These are phyloP conservation scores for Penicillium sp. DNA, from an alignment of 2,329 filamentous ascomycete genomes.

Conservation along the genomic window DNA sequence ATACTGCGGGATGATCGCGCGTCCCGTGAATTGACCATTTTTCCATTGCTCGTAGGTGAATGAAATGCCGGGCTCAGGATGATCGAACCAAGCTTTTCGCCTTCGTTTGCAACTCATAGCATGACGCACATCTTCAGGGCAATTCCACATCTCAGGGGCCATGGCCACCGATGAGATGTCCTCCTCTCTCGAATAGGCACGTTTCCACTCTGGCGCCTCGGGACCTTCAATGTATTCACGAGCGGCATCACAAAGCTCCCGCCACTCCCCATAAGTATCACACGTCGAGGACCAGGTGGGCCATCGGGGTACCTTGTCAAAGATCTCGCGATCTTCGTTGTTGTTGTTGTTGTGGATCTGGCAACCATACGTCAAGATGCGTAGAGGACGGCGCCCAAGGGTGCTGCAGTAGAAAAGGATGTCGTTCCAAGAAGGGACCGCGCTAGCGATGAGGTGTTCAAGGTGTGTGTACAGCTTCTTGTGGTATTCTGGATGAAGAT, in stretches of 20 bases:
- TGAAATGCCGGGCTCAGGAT: not conserved
- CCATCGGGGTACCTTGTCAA: not conserved
- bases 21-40: not conserved
- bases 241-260: not conserved
- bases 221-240: not conserved
- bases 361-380: slow-evolving; percentile 8
- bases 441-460: slow-evolving; percentile 1
- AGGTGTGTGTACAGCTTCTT: not conserved
- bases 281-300: not conserved
- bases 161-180: not conserved
- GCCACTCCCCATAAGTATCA: not conserved
- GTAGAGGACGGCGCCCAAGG: slow-evolving; percentile 1
- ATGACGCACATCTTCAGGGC: not conserved
- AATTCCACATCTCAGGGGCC: not conserved
- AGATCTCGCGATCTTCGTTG: not conserved
- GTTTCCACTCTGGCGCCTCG: not conserved
- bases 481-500: not conserved
- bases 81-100: not conserved
- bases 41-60: not conserved
- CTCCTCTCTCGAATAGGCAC: not conserved
- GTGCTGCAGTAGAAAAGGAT: slow-evolving; percentile 6
- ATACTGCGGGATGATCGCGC: not conserved
- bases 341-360: not conserved
- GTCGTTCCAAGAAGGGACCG: slow-evolving; percentile 8
- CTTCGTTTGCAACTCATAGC: not conserved